Base-by-base conservation (phyloP, 352 stramenopile species). In the Peronosclerospora sorghi region DNA sequence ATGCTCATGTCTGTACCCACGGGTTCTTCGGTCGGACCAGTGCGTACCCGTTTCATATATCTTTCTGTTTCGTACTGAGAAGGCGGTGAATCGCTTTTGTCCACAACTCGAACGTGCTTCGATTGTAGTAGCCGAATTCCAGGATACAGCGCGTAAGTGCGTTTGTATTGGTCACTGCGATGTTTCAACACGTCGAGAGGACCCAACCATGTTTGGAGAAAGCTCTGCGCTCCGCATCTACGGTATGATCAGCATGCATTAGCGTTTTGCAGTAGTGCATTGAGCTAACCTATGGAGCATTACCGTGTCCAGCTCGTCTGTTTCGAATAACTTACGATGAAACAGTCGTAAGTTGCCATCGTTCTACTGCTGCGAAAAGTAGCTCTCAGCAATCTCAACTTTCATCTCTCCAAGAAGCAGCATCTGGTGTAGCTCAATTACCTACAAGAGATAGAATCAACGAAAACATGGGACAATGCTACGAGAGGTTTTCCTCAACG, bases 101-200 rank as follows among this genome's bases (percentile, higher is more conserved):
- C 76, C 79, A 92, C 17, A 92, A 54, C 56, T 92, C 79, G 32
- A 92, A 92, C 14, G 76, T 88, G 51, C 47, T 86, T 28, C 86
- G 76, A 45, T 64, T 92, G 63, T 81, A 66, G 26, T 76, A 86
- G 6, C 49, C 75, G 28, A 92, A 89, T 48, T 92, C 79, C 12
- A 92, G 8, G 14, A 88, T 52, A 41, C 62, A 73, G 23, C 68
- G 70, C 2, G 73, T 65, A 18, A 69, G 87, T 9, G 71, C 70
- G 28, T 73, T 59, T 9, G 71, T 54, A 18, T 82, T 84, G 23
- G 65, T 83, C 1, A 63, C 54, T 17, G 79, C 42, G 34, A 78
- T 43, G 13, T 54, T 56, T 79, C 65, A 9, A 73, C 54, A 17
- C n/a, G 86, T 0, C 65, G 56, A 0, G 67, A 62, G 1, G 48